Conservation (phyloP, 1,139 yeast species). For the Pichia kudriavzevii region DNA sequence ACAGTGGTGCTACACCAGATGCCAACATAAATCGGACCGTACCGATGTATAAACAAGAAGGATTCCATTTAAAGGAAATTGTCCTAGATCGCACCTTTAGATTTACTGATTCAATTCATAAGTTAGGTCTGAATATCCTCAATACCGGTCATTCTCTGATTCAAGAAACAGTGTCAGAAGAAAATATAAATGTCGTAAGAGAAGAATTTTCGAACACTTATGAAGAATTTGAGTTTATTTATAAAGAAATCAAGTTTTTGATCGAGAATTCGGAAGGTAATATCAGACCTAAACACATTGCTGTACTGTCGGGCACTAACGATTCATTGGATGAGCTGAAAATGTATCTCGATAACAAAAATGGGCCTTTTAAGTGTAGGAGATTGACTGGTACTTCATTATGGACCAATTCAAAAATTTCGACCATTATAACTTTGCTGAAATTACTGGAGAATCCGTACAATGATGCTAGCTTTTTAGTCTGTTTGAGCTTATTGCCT, state of each 20-base stretch:
- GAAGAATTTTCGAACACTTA: constrained; percentile 23
- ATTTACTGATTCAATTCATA: constrained; percentile 48
- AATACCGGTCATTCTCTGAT: constrained; percentile 15
- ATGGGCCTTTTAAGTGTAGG: constrained; percentile 34
- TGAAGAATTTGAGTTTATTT: constrained; percentile 38
- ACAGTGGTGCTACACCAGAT: constrained; percentile 42
- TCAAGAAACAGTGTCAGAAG: constrained; percentile 18
- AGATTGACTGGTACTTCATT: constrained; percentile 41
- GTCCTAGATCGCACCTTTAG: constrained; percentile 47
- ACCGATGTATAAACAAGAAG: constrained; percentile 9
- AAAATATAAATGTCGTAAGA: constrained; percentile 32
- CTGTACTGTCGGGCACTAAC: constrained; percentile 49
- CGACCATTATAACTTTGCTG: constrained; percentile 43
- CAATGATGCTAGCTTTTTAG: constrained; percentile 30
- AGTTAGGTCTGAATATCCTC: constrained; percentile 33
- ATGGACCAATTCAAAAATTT: constrained; percentile 48
- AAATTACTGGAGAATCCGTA: constrained; percentile 33
- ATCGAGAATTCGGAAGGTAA: constrained; percentile 39
- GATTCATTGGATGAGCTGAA: constrained; percentile 41
- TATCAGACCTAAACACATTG: constrained; percentile 44
- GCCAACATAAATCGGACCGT: constrained; percentile 8
- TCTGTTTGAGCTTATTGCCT: constrained; percentile 26
- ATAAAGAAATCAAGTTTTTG: constrained; percentile 39
- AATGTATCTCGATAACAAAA: constrained; percentile 32
- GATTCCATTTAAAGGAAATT: constrained; percentile 25